Evolutionary conservation across 257 asterid species (phyloP), one percentile per base, ranked within the genome.

Genomic region (Nicotiana sylvestris): DNA sequence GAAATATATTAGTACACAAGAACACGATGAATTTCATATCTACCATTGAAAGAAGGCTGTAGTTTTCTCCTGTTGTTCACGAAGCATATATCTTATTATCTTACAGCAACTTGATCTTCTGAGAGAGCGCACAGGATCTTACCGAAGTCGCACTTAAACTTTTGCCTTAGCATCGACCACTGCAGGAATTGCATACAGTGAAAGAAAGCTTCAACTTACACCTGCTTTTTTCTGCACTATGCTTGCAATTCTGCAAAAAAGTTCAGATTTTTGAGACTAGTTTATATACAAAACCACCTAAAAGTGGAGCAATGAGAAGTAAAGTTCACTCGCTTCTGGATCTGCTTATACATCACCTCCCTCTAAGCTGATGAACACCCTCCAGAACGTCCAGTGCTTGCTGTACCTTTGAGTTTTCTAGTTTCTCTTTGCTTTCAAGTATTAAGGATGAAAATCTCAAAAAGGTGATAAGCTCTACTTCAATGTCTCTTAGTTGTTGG

Each of bases 401-500:
- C 70, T 83, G 90, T 84, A 92, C 88, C 88, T 89, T 92, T 1
- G 85, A 84, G 80, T 87, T 88, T 70, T 92, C 90, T 17, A 86
- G 87, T 85, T 83, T 92, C 68, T 86, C 90, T 84, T 84, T 84
- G 88, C 86, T 86, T 82, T 84, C 96, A 78, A 92, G 83, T 81
- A 91, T 77, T 80, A 88, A 74, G 82, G 87, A 76, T 13, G 99
- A 90, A 88, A 81, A 87, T 86, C 91, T 89, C 55, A 95, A 25
- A 88, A 88, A 89, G 69, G 90, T 85, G 84, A 87, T 87, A 37
- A 96, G 91, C 84, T 96, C 97, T 85, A 82, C 86, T 89, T 96
- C 97, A 66, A 94, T 89, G 82, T 87, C 83, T 76, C 77, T 84
- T 58, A 96, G 92, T 85, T 92, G 91, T 85, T 86, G 89, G 84